A percentile compares a stretch with the other conserved stretches of the same genome.
Evolutionary conservation across 1,139 yeast genomes (phyloP).

Genomic region (Hyphopichia wangnamkhiaoensis): DNA sequence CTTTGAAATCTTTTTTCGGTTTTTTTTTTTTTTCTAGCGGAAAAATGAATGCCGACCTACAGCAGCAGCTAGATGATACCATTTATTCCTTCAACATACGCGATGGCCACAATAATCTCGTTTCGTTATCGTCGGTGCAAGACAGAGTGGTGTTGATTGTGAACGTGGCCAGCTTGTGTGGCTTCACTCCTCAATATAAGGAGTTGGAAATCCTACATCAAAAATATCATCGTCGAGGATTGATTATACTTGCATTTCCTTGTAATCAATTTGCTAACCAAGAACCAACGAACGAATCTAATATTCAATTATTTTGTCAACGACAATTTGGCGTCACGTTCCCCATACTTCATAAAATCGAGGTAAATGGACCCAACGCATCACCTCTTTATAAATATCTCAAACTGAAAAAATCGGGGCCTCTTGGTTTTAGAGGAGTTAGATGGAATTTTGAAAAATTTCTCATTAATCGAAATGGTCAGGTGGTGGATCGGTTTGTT

Average conservation of each 20-base stretch:
- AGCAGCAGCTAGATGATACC: not conserved
- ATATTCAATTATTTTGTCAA: slow-evolving; percentile 65
- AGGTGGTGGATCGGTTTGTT: slow-evolving; percentile 69
- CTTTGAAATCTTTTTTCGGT: too few species aligned
- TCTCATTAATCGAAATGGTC: slow-evolving; percentile 68
- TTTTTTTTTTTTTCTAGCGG: too few species aligned
- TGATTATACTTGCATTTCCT: slow-evolving; percentile 43
- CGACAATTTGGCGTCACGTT: slow-evolving; percentile 59
- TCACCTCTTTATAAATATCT: slow-evolving; percentile 33
- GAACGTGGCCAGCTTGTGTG: slow-evolving; percentile 49
- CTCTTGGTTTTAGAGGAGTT: slow-evolving; percentile 75
- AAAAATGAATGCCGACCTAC: not conserved
- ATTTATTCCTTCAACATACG: not conserved
- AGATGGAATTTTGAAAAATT: slow-evolving; percentile 98
- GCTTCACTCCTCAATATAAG: slow-evolving; percentile 43
- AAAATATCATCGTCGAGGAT: slow-evolving; percentile 30
- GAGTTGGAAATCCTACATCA: slow-evolving; percentile 36
- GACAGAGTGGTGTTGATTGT: slow-evolving; percentile 42
- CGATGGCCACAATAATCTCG: slow-evolving; percentile 14
- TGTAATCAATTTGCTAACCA: slow-evolving; percentile 65
- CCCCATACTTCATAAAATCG: slow-evolving; percentile 38
- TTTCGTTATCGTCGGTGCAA: slow-evolving; percentile 18
- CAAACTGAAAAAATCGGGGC: slow-evolving; percentile 41
- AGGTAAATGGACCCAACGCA: slow-evolving; percentile 37
- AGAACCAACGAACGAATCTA: slow-evolving; percentile 75